Percentiles rank a stretch among this genome's conserved stretches.
Evolutionary conservation across 768 basidiomycete species (phyloP).

Genomic region (Lactarius pseudohatsudake): DNA sequence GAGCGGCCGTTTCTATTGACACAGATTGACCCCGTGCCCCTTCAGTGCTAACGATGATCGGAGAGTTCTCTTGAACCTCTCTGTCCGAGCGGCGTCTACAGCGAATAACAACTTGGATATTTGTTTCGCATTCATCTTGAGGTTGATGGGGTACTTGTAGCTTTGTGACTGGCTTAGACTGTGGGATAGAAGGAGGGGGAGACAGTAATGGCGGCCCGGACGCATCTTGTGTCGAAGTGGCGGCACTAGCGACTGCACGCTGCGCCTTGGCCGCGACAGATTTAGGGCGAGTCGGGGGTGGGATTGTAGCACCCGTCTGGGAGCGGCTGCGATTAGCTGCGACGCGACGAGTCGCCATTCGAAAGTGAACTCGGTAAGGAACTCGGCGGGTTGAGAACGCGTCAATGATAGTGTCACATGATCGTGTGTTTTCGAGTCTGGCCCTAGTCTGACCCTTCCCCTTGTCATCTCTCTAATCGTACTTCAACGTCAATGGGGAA

Average conservation of each 20-base stretch:
- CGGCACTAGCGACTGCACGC: conserved; percentile 33
- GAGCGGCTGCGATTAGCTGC: conserved; percentile 48
- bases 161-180: conserved; percentile 29
- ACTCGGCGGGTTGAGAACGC: conserved; percentile 21
- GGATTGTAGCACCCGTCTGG: conserved; percentile 35
- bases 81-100: conserved; percentile 83
- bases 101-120: conserved; percentile 92
- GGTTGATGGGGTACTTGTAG: conserved; percentile 19
- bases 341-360: conserved; percentile 66
- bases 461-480: conserved; percentile 18
- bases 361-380: neutral
- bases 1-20: conserved; percentile 75
- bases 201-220: conserved; percentile 11
- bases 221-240: conserved; percentile 33
- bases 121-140: conserved; percentile 59
- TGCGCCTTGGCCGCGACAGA: conserved; percentile 48
- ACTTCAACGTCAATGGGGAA: conserved; percentile 62
- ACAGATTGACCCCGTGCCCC: conserved; percentile 76
- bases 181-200: conserved; percentile 17
- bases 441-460: neutral
- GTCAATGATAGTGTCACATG: conserved; percentile 26
- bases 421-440: neutral
- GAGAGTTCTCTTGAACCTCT: conserved; percentile 83
- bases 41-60: conserved; percentile 77
- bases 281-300: conserved; percentile 42